These are phyloP conservation scores for Anthracocystis setariae DNA, from an alignment of 1,284 basidiomycete species.

Conservation along the genomic window DNA sequence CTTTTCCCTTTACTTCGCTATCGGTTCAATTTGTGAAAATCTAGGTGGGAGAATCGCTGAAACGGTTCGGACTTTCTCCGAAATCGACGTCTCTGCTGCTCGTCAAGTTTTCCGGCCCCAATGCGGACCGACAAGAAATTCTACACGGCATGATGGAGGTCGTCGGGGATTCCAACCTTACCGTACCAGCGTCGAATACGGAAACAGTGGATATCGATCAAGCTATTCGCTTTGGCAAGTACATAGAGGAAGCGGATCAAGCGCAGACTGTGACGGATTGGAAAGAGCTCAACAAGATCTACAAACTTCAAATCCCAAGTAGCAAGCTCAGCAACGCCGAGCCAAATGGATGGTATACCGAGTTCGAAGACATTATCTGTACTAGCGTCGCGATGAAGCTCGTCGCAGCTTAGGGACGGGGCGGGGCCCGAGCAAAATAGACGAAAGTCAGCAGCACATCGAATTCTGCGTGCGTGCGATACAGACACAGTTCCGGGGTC, in stretches of 20 bases:
- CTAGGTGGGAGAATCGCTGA: constrained; percentile 49
- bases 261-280: constrained; percentile 32
- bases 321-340: constrained; percentile 6
- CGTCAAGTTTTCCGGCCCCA: constrained; percentile 32
- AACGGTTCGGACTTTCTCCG: constrained; percentile 41
- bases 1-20: neutral
- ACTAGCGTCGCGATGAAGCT: constrained; percentile 52
- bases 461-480: too few species aligned
- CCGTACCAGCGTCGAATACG: constrained; percentile 1
- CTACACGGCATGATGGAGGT: constrained; percentile 33
- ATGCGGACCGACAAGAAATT: constrained; percentile 12
- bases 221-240: constrained; percentile 18
- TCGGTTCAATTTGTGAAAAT: neutral
- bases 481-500: too few species aligned
- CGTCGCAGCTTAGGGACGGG: constrained; percentile 32
- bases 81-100: constrained; percentile 36
- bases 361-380: constrained; percentile 41
- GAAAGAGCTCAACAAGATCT: constrained; percentile 51
- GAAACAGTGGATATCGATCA: constrained; percentile 23
- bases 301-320: constrained; percentile 44
- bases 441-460: too few species aligned
- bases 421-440: neutral
- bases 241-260: neutral
- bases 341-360: constrained; percentile 4
- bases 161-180: constrained; percentile 21